phyloP scores from a whole-genome alignment of 2,329 filamentous ascomycete species.

The Aspergillus cejpii region DNA sequence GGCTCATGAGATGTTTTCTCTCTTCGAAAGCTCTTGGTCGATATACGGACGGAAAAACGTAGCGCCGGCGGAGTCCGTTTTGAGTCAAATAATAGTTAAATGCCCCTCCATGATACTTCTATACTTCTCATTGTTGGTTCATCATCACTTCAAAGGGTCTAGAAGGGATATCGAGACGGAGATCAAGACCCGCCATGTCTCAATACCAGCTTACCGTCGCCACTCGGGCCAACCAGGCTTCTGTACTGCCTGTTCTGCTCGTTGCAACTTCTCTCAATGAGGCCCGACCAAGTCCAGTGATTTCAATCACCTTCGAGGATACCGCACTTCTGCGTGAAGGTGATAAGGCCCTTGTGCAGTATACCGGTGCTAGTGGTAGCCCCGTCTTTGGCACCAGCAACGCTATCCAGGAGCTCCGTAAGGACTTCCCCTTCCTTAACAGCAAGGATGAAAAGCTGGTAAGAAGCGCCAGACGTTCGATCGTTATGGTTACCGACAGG shows the following conservation, averaged over 20 bases:
- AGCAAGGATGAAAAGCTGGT: conserved; percentile 35
- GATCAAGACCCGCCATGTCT: conserved; percentile 23
- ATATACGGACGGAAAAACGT: conserved; percentile 28
- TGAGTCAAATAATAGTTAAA: conserved; percentile 21
- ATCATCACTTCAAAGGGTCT: conserved; percentile 4
- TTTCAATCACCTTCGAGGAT: conserved; percentile 38
- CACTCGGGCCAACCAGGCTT: conserved; percentile 37
- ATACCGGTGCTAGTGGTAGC: conserved; percentile 24
- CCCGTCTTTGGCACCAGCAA: conserved; percentile 28
- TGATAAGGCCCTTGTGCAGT: conserved; percentile 33
- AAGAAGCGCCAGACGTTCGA: conserved; percentile 8
- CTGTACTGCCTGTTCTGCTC: conserved; percentile 37
- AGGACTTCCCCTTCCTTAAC: conserved; percentile 32
- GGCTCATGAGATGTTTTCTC: conserved; percentile 27
- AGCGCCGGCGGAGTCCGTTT: conserved; percentile 20
- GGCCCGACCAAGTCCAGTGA: conserved; percentile 29
- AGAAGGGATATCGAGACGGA: conserved; percentile 6
- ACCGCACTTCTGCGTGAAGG: conserved; percentile 28
- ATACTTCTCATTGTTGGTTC: conserved; percentile 1
- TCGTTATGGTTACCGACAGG: background rate
- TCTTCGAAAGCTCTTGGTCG: conserved; percentile 22
- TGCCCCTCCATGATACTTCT: conserved; percentile 27
- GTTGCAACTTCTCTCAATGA: conserved; percentile 39
- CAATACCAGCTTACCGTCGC: conserved; percentile 34
- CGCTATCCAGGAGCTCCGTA: conserved; percentile 30